These are phyloP conservation scores for Sugiyamaella sp. DNA, from an alignment of 1,139 yeast genomes.

Conservation along the genomic window DNA sequence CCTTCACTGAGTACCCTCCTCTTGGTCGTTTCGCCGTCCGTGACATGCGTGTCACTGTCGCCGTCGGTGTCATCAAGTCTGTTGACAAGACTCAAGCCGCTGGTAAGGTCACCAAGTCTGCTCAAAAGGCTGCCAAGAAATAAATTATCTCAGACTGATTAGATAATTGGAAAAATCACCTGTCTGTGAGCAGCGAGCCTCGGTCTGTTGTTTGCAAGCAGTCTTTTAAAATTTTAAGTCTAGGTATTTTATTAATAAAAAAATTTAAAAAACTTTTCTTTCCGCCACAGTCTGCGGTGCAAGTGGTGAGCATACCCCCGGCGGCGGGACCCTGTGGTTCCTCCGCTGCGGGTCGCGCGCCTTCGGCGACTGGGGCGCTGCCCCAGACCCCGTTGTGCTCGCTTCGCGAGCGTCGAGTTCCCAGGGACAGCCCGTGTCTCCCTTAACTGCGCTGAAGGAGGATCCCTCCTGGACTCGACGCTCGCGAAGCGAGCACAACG, in stretches of 20 bases:
- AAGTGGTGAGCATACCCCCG: too few relatives aligned
- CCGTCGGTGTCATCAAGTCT: constrained; percentile 99
- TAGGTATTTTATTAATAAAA: constrained; percentile 19
- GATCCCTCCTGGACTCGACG: too few relatives aligned
- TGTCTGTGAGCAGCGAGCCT: constrained; percentile 6
- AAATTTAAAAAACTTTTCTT: constrained; percentile 12
- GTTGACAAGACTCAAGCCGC: constrained; percentile 94
- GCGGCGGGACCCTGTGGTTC: constrained; percentile 3
- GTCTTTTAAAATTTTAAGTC: constrained; percentile 7
- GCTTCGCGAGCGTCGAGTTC: too few relatives aligned
- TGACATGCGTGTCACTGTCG: constrained; percentile 99
- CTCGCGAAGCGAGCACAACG: too few relatives aligned
- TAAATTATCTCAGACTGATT: constrained; percentile 48
- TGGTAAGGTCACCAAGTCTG: constrained; percentile 99
- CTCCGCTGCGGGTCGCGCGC: too few relatives aligned
- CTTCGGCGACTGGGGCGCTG: constrained; percentile 1
- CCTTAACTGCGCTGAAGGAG: neutral
- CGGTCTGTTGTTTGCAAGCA: neutral
- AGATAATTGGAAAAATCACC: constrained; percentile 7
- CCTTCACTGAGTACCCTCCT: constrained; percentile 97
- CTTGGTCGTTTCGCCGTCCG: constrained; percentile 99
- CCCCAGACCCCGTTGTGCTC: neutral
- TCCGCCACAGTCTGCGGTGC: too few relatives aligned
- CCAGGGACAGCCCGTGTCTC: neutral
- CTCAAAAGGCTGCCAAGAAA: constrained; percentile 97